phyloP scores from a whole-genome alignment of 2,329 filamentous ascomycete species.

The Neofusicoccum parvum region DNA sequence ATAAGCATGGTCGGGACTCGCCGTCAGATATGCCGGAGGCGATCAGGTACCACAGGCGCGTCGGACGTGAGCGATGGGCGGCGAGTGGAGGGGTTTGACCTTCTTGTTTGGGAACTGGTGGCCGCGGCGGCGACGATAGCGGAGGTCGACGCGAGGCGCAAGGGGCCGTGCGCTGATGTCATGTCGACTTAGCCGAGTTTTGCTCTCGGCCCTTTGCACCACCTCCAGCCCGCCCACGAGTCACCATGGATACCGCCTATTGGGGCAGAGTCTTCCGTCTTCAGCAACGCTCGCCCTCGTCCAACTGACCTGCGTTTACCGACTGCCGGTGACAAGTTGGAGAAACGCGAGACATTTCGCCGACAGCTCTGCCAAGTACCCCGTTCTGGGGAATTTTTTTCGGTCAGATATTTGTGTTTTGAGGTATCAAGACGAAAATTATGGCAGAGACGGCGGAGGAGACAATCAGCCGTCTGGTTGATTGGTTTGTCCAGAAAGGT shows the following conservation, averaged over 20 bases:
- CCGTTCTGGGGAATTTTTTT: background rate
- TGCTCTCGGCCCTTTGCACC: background rate
- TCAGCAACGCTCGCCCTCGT: background rate
- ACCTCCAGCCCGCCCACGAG: background rate
- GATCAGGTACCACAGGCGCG: conserved; percentile 9
- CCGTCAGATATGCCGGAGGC: background rate
- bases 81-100: background rate
- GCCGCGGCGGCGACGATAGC: background rate
- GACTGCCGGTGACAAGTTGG: background rate
- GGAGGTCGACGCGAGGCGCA: background rate
- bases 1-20: conserved; percentile 12
- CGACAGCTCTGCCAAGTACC: background rate
- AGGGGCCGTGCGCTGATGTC: conserved; percentile 9
- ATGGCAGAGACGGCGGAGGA: background rate
- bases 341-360: background rate
- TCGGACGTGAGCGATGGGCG: conserved; percentile 10
- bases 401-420: background rate
- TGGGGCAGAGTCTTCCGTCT: background rate
- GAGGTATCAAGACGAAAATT: background rate
- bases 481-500: conserved; percentile 36
- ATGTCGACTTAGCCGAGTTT: background rate
- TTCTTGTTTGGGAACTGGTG: conserved; percentile 13
- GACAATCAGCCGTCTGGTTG: conserved; percentile 23
- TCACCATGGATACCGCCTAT: background rate
- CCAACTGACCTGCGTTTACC: background rate